Base-by-base conservation (phyloP, 257 asterid genomes). In the Petunia axillaris region DNA sequence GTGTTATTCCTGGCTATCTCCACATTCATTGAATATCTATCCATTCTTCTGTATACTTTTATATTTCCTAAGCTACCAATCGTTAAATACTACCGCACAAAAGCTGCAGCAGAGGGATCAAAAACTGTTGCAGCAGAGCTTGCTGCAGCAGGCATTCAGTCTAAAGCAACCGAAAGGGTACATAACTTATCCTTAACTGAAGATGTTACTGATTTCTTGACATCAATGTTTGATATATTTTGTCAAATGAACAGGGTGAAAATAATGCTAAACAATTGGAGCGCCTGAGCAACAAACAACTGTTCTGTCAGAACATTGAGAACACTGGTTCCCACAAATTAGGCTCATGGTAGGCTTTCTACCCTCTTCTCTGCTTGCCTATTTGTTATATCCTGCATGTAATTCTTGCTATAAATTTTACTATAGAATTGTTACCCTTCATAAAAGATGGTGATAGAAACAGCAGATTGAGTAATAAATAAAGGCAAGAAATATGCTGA, bases 111-210 rank as follows among this genome's bases (percentile, higher is more conserved):
- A 11, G 93, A 94, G 86, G 98, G 97, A 37, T 93, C 97, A 6
- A 93, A 85, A 85, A 94, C 97, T 4, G 97, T 94, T 54, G 10
- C 91, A 39, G 91, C 97, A 6, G 98, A 93, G 71, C 91, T 94
- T n/a, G 97, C 97, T 77, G 98, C 89, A 38, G 97, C 84, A 8
- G 94, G 97, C 8, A 86, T 93, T 73, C 84, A 87, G 15, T 41
- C 85, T 52, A 40, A 81, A 36, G 79, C 81, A 71, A 78, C 55
- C 10, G 82, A 46, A 58, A 77, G 6, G 15, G 88, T 82, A 74
- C 0, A 53, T 4, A 57, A 71, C n/a, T 73, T 16, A 64, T 68
- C 35, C 39, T 63, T 75, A 66, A 6, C 57, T 44, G 35, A 70
- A 2, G 5, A 70, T 9, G n/a, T 68, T n/a, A 8, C 5, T 10